Evolutionary conservation across 129 eudicot species (phyloP), one percentile per base, ranked within the genome.

Genomic region (Pseudognaphalium luteoalbum): DNA sequence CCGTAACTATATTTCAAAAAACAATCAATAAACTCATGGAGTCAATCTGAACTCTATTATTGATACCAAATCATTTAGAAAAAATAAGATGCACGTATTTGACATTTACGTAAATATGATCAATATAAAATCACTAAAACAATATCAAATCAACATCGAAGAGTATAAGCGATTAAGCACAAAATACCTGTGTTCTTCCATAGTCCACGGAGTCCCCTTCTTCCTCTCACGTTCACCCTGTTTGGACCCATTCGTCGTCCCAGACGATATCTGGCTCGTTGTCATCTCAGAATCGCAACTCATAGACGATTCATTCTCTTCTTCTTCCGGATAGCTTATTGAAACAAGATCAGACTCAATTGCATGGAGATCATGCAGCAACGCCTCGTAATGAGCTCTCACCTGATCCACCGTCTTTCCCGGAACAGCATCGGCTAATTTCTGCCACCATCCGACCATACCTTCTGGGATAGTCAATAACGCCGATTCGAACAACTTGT

Each of bases 151-250:
- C n/a, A 5, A 56, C 19, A 4, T 5, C 7, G 17, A 32, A 65
- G 12, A 12, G 44, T 33, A 34, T 22, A 62, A 62, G 7, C 39
- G 12, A 10, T 62, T 12, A 62, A 62, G 34, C 67, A 62, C 25
- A 2, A 66, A 5, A 15, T 78, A 91, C 97, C 89, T 85, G 85
- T 91, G 97, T 44, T 92, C 96, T 10, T 91, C 96, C 57, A 77
- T 87, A 0, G 92, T 87, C 97, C 97, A 91, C 2, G 92, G 96
- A 2, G 84, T 82, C n/a, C 90, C 93, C 51, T 87, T 92, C 76
- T 86, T 92, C 79, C 92, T 73, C 68, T 87, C 97, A 14, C n/a
- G 75, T 11, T 77, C 89, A 1, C 72, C 78, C 39, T 12, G 77
- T 35, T 58, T 21, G 15, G 76, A 4, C 29, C 64, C 75, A 5